Evolutionary conservation across 139 green algal species (phyloP), one percentile per base, ranked within the genome.

Genomic region (Bryopsis sp.): DNA sequence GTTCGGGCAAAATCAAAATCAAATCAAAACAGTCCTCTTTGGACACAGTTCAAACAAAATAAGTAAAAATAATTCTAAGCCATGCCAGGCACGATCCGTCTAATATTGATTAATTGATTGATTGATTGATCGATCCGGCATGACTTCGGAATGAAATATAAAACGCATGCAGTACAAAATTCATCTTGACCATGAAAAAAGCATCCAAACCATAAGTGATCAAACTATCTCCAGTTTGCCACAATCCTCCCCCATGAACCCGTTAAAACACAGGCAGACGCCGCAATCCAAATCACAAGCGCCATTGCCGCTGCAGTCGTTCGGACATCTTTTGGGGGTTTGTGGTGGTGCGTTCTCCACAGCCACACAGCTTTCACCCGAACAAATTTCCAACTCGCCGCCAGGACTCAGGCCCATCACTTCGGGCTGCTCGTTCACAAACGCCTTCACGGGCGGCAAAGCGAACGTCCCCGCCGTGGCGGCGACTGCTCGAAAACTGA

Each of bases 381-480:
- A 32, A 43, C 76, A 82, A 22, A 80, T 63, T 34, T 37, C 58
- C 15, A 80, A 80, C 3, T 11, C 43, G 0, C 74, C 74, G 4
- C 71, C 71, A 15, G 69, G 47, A 36, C 71, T 72, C 5, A 73
- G 70, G 15, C 64, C 69, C 73, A 79, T 83, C 19, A 87, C 67
- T 77, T 90, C 82, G 1, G 82, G 80, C 70, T 90, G 84, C 46
- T 76, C 39, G 29, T 78, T 58, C 31, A 77, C 80, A 19, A 59
- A 86, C 0, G 80, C 82, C 32, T 72, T 77, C 19, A 77, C 67
- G 2, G 84, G 84, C 8, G 84, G 84, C 62, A 86, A 37, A 22
- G 54, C 63, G 57, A 87, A 88, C 8, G 19, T 35, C 33, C 82
- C 84, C 22, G 63, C 54, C 0, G 80, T 85, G 11, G 80, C 82